These are phyloP conservation scores for Dichomitus squalens DNA, from an alignment of 1,284 basidiomycete genomes.

Conservation along the genomic window DNA sequence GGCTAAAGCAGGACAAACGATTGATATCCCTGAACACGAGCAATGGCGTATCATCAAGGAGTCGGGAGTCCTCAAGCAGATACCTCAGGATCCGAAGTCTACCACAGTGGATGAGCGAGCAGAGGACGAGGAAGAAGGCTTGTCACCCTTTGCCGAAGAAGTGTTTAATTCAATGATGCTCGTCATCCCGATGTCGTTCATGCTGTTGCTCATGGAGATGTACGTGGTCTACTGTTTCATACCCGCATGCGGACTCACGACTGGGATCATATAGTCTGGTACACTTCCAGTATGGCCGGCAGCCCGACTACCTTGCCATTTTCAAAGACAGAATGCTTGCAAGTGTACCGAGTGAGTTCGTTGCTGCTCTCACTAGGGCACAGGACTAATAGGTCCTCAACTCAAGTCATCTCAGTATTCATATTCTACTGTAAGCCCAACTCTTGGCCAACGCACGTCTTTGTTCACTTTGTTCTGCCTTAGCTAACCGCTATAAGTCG, in stretches of 20 bases:
- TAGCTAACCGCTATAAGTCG: constrained; percentile 68
- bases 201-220: constrained; percentile 80
- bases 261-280: constrained; percentile 52
- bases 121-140: constrained; percentile 38
- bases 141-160: constrained; percentile 61
- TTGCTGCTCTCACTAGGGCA: background rate
- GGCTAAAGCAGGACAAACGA: background rate
- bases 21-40: constrained; percentile 70
- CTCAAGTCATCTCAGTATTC: constrained; percentile 66
- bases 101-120: background rate
- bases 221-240: constrained; percentile 37
- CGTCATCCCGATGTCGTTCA: constrained; percentile 70
- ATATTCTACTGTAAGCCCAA: constrained; percentile 74
- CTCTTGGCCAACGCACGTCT: background rate
- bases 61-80: constrained; percentile 61
- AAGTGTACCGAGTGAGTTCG: constrained; percentile 68
- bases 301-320: constrained; percentile 44
- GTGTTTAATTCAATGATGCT: constrained; percentile 62
- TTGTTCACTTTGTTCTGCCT: background rate
- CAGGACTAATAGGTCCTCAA: background rate
- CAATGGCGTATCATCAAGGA: constrained; percentile 76
- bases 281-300: constrained; percentile 73
- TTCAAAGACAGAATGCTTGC: constrained; percentile 58
- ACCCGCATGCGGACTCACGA: background rate
- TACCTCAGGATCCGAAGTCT: constrained; percentile 26